These are phyloP conservation scores for Clavispora fructus DNA, from an alignment of 805 yeast genomes.

Conservation along the genomic window DNA sequence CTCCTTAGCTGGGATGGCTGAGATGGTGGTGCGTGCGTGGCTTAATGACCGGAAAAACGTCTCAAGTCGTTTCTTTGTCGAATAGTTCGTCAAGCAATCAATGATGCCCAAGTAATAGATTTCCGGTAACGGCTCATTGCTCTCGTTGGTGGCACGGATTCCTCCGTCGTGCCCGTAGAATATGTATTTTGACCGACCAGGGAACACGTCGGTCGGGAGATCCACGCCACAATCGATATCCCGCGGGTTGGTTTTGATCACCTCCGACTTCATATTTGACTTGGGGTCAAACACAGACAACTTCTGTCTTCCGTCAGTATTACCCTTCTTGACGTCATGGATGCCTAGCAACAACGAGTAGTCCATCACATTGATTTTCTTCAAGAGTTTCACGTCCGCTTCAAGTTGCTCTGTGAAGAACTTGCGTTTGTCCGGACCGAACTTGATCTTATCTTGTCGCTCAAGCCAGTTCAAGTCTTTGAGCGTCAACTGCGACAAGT, in stretches of 20 bases:
- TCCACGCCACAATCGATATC: conserved; percentile 36
- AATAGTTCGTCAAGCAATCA: conserved; percentile 84
- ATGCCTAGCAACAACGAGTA: conserved; percentile 86
- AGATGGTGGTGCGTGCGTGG: conserved; percentile 64
- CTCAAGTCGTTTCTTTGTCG: conserved; percentile 69
- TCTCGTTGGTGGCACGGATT: conserved; percentile 61
- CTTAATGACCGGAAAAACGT: conserved; percentile 77
- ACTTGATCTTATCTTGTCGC: conserved; percentile 52
- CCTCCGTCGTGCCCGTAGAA: conserved; percentile 86
- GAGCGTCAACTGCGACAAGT: conserved; percentile 43
- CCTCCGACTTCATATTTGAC: conserved; percentile 31
- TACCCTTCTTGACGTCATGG: conserved; percentile 66
- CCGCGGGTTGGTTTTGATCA: conserved; percentile 44
- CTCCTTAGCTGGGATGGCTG: conserved; percentile 87
- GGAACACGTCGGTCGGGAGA: conserved; percentile 39
- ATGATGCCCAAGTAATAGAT: conserved; percentile 90
- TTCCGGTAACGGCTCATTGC: conserved; percentile 55
- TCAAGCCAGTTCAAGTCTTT: conserved; percentile 91
- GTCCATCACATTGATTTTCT: conserved; percentile 86
- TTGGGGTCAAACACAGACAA: conserved; percentile 42
- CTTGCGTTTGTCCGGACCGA: conserved; percentile 67
- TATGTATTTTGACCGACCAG: conserved; percentile 45
- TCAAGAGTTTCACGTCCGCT: conserved; percentile 67
- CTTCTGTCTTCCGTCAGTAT: conserved; percentile 34
- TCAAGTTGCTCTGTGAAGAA: conserved; percentile 64